These are phyloP conservation scores for Pleurotus tuoliensis DNA, from an alignment of 768 basidiomycete genomes.

Conservation along the genomic window DNA sequence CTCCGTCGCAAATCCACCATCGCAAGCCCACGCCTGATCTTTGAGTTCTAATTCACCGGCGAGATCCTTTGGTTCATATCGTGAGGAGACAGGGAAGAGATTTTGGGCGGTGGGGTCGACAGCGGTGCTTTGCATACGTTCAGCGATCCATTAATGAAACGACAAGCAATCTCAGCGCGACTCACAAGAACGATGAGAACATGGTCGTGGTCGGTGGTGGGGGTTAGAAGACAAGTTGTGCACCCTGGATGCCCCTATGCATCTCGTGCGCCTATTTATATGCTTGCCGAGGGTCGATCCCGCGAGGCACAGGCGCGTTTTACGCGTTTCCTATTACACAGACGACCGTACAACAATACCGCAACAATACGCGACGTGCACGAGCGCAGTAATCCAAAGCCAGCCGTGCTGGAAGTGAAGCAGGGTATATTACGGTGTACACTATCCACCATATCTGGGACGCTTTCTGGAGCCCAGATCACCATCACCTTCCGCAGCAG, in stretches of 20 bases:
- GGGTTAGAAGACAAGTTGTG: conserved; percentile 8
- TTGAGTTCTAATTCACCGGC: conserved; percentile 72
- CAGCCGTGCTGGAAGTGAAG: background rate
- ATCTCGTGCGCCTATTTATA: background rate
- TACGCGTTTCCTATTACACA: conserved; percentile 8
- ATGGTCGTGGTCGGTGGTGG: conserved; percentile 37
- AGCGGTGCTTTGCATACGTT: conserved; percentile 38
- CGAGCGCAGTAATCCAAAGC: background rate
- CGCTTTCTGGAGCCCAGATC: background rate
- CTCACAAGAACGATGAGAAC: conserved; percentile 81
- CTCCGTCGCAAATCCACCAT: conserved; percentile 84
- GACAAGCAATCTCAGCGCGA: conserved; percentile 15
- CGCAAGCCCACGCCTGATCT: conserved; percentile 82
- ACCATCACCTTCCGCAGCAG: background rate
- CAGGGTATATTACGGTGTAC: background rate
- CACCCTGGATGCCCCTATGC: background rate
- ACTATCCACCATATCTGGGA: background rate
- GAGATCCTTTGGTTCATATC: conserved; percentile 48
- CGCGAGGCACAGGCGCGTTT: background rate
- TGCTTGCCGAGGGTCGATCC: background rate
- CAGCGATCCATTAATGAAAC: conserved; percentile 1
- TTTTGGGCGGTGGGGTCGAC: conserved; percentile 69
- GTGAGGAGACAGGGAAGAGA: conserved; percentile 78
- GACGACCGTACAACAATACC: background rate
- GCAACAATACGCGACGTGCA: background rate